Base-by-base conservation (phyloP, 2,329 filamentous ascomycete genomes). In the Trichoderma guizhouense region DNA sequence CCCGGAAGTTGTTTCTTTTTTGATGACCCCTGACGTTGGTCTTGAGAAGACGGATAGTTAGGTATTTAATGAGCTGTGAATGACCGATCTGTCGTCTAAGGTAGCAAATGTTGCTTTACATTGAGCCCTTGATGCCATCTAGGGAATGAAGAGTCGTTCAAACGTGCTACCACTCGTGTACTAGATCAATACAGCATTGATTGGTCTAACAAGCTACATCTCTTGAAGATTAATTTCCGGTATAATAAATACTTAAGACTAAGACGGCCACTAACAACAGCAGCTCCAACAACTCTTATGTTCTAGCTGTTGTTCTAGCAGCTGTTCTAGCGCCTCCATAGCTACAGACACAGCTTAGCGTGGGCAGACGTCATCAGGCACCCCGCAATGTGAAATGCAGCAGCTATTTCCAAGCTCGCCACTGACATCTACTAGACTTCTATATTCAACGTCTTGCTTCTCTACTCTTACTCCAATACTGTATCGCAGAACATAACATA, bases 361-460 rank as follows among this genome's bases (percentile, higher is more conserved):
- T 28, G 65, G 15, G 55, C 8, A 30, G 55, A 69, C 66, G 66
- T 69, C 66, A 69, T 69, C 66, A 61, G 66, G 66, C 65, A 39
- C 64, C 64, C 66, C 55, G 66, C 66, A 69, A n/a, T 26, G 14
- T 14, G 6, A 51, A 60, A 24, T 57, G 5, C 43, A 65, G 64
- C 47, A 8, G 47, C n/a, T 53, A 60, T 30, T 28, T 61, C 34
- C n/a, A 24, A 24, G 28, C 53, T 34, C 28, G 30, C 51, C 65
- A 34, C 36, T 58, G 15, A 43, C 39, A 43, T 43, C 2, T 0
- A 3, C 39, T 57, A 14, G 1, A 8, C 5, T 51, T 51, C n/a
- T 5, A 3, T 51, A n/a, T 21, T 21, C 26, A 7, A 24, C 26
- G 1, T 53, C n/a, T 24, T 53, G 47, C 21, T 53, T 24, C 11